Base-by-base conservation (phyloP, 2,329 filamentous ascomycete species). In the Colletotrichum caudatum region DNA sequence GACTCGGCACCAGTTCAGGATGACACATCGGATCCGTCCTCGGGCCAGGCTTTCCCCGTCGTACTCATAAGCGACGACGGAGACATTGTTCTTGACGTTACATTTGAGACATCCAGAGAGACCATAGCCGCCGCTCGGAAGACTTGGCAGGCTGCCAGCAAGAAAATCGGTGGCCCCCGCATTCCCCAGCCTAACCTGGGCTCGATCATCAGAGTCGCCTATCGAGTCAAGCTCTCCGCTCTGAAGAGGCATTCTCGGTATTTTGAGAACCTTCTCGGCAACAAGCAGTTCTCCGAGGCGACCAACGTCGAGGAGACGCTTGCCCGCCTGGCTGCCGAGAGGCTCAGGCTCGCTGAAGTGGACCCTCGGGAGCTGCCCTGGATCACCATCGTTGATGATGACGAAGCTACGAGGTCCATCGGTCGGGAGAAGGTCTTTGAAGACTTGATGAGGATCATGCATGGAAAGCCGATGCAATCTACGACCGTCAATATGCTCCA, bases 371-470 rank as follows among this genome's bases (percentile, higher is more conserved):
- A 88, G 41, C 84, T 94, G n/a, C 92, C 92, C 2, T 84, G 85
- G 78, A 85, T 94, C 65, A 76, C 81, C 54, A 91, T 94, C 76
- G 82, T 86, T 2, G 90, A 94, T 76, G 88, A 94, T 72, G 92
- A 93, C 71, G 87, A 90, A 72, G 91, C 91, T 29, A 92, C 91
- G 61, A 86, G 85, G 44, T 82, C 85, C 1, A 85, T 88, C 14
- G 85, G 87, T 9, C 87, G 92, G 44, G 90, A 91, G 74, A 82
- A 82, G 8, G 84, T 89, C n/a, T 89, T 93, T 74, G 86, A 86
- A 60, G 92, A 94, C 77, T 88, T 94, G 75, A 81, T 94, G 33
- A 84, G 86, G 23, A 88, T 93, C 23, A 82, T 94, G 23, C 92
- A 94, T 77, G 85, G 85, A 29, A 81, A 82, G 48, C 80, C 78